Conservation (phyloP, 2,329 filamentous ascomycete species). For the Zymoseptoria pseudotritici region DNA sequence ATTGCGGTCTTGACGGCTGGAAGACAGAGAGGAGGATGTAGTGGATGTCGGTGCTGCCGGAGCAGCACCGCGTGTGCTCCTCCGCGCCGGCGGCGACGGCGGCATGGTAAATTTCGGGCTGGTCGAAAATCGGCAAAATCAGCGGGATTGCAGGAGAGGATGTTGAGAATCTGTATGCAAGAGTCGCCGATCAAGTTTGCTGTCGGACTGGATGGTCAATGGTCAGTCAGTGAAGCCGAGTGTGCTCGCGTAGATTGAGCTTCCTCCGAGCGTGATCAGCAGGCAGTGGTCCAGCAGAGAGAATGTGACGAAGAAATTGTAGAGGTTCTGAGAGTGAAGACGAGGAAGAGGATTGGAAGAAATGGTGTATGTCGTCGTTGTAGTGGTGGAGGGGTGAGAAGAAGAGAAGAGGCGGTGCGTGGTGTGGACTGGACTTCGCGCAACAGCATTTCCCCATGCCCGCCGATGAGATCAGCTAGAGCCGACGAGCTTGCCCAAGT, state of each 20-base stretch:
- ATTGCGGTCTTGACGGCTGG: conserved; percentile 63
- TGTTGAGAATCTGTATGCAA: neutral
- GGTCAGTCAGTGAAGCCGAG: neutral
- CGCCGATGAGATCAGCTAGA: no score
- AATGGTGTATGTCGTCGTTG: neutral
- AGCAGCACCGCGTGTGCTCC: conserved; percentile 66
- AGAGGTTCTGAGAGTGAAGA: neutral
- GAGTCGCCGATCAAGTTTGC: neutral
- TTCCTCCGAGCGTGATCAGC: neutral
- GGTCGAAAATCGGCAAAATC: neutral
- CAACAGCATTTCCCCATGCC: neutral
- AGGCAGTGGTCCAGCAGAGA: conserved; percentile 6
- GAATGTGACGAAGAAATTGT: neutral
- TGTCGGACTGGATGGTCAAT: neutral
- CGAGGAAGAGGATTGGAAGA: neutral
- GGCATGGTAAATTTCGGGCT: conserved; percentile 16
- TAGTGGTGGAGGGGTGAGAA: neutral
- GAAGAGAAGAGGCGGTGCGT: neutral
- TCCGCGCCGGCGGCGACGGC: conserved; percentile 44
- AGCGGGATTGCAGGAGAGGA: neutral
- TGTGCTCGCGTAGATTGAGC: neutral
- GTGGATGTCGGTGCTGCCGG: conserved; percentile 62
- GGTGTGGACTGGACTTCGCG: neutral
- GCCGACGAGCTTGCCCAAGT: no score
- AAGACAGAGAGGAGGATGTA: conserved; percentile 63